phyloP scores from a whole-genome alignment of 805 yeast genomes.

The Saccharomycopsis microspora region DNA sequence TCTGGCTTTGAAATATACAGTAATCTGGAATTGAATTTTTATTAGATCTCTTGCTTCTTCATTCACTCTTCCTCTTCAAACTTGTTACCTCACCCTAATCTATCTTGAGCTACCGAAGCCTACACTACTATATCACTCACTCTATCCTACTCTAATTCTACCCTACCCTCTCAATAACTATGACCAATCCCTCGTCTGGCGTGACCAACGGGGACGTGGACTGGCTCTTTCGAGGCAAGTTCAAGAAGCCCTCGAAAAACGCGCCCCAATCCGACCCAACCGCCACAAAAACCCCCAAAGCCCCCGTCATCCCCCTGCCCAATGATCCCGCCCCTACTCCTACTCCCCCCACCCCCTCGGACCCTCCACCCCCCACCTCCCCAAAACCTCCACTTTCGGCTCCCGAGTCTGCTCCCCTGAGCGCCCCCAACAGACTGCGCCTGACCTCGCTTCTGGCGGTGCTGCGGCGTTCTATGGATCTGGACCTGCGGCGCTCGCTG shows the following conservation, averaged over 20 bases:
- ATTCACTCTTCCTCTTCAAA: too few species aligned
- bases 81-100: too few species aligned
- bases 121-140: too few species aligned
- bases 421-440: neutral
- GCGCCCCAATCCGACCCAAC: slow-evolving; percentile 6
- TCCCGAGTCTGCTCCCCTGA: neutral
- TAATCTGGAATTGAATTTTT: too few species aligned
- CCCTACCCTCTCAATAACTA: neutral
- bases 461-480: too few species aligned
- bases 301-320: slow-evolving; percentile 16
- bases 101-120: too few species aligned
- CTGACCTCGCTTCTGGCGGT: neutral
- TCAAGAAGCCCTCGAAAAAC: slow-evolving; percentile 38
- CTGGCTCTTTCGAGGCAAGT: slow-evolving; percentile 77
- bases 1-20: too few species aligned
- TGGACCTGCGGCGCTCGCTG: neutral
- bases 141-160: too few species aligned
- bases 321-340: slow-evolving; percentile 6
- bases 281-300: slow-evolving; percentile 5
- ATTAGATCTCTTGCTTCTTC: too few species aligned
- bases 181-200: slow-evolving; percentile 25
- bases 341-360: neutral
- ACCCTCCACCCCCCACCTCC: neutral
- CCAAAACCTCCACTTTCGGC: neutral
- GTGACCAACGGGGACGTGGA: slow-evolving; percentile 71